These are phyloP conservation scores for Chimonanthus salicifolius DNA, from an alignment of 164 flowering plant species.

Conservation along the genomic window DNA sequence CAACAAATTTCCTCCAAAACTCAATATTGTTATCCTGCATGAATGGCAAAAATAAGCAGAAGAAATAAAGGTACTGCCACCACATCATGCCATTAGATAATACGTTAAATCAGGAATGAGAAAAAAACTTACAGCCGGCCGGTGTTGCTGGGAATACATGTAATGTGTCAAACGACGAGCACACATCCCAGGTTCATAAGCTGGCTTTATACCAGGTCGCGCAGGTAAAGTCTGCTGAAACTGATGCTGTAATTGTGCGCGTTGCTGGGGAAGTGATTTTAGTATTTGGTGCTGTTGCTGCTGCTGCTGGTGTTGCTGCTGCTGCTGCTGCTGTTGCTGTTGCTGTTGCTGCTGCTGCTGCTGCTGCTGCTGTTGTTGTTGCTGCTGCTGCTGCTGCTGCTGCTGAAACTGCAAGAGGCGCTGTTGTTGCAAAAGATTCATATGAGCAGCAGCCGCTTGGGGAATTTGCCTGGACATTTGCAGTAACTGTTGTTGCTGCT, in stretches of 20 bases:
- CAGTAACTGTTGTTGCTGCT: constrained; percentile 60
- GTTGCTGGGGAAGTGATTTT: constrained; percentile 68
- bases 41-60: constrained; percentile 10
- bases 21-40: constrained; percentile 92
- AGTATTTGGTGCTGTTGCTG: constrained; percentile 46
- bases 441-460: constrained; percentile 67
- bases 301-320: constrained; percentile 44
- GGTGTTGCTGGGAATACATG: constrained; percentile 88
- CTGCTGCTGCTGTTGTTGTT: constrained; percentile 52
- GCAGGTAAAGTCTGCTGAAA: constrained; percentile 57
- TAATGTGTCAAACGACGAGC: constrained; percentile 83
- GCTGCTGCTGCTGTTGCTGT: constrained; percentile 50
- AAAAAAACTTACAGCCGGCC: constrained; percentile 65
- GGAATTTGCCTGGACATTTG: constrained; percentile 69
- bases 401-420: constrained; percentile 51
- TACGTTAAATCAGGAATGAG: neutral
- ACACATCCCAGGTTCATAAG: constrained; percentile 87
- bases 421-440: constrained; percentile 50
- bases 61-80: neutral
- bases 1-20: constrained; percentile 95
- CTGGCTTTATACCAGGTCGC: constrained; percentile 58
- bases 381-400: constrained; percentile 37
- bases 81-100: neutral
- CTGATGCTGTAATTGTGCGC: constrained; percentile 56
- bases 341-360: constrained; percentile 59